Base-by-base conservation (phyloP, 2,329 filamentous ascomycete species). In the Aspergillus ruber region DNA sequence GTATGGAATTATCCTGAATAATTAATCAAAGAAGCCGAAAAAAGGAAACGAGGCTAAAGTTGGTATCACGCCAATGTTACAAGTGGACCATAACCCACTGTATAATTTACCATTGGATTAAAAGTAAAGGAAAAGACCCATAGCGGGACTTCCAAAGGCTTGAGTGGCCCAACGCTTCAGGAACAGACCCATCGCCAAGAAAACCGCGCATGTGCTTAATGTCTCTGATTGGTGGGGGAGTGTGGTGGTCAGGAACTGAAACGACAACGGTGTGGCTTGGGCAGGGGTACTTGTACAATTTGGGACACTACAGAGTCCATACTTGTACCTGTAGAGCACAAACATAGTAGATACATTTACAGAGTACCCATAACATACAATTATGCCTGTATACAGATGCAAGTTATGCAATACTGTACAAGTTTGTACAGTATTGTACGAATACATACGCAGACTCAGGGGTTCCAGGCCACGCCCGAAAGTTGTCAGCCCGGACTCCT, bases 31-130 rank as follows among this genome's bases (percentile, higher is more conserved):
- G 42, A 21, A 27, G 29, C 41, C 29, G 23, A 42, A 47, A 8
- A 48, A 50, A 52, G 36, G 50, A 15, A 33, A 50, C 32, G 13
- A 17, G 33, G 15, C 15, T 29, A 29, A 29, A 29, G 25, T 29
- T 29, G 25, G 25, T 29, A 29, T 29, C 25, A 29, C 33, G 33
- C 33, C 33, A 35, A 17, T 35, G n/a, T 17, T 35, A 35, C 15
- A 35, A 35, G 15, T 17, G 8, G 15, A 5, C 2, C 15, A 3
- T 12, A 1, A 15, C 12, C 32, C 38, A 41, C 8, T 18, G 7
- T 41, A 9, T 21, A 6, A n/a, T 17, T 4, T 35, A 6, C 13
- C 38, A 40, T 40, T 40, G 38, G 38, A 2, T 2, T 13, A 12
- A n/a, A 20, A 39, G 21, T 21, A 21, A 20, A 17, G 18, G 3